Evolutionary conservation across 768 basidiomycete species (phyloP).

Genomic region (Suillus subluteus): DNA sequence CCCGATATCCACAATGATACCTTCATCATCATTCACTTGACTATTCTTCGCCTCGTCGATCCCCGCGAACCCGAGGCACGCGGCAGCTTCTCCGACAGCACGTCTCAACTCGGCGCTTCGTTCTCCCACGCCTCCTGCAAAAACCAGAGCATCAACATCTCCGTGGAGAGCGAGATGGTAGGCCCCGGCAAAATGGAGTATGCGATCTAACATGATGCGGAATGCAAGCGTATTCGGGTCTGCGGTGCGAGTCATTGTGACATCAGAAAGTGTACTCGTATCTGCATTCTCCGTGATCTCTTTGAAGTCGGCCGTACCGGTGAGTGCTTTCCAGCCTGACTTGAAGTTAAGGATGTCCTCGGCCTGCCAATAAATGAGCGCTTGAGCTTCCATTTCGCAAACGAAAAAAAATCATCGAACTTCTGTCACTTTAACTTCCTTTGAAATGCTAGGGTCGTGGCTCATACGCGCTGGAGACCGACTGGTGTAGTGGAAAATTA

Average conservation of each 20-base stretch:
- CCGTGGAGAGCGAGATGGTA: slow-evolving; percentile 76
- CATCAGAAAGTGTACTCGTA: slow-evolving; percentile 21
- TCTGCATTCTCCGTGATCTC: slow-evolving; percentile 56
- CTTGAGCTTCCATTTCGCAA: slow-evolving; percentile 4
- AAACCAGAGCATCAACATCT: slow-evolving; percentile 77
- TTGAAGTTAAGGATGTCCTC: slow-evolving; percentile 77
- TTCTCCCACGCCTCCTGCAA: slow-evolving; percentile 91
- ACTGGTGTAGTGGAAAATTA: slow-evolving; percentile 81
- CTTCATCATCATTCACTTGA: slow-evolving; percentile 39
- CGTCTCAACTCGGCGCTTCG: slow-evolving; percentile 61
- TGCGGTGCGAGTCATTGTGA: slow-evolving; percentile 15
- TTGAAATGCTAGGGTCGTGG: slow-evolving; percentile 50
- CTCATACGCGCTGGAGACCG: slow-evolving; percentile 55
- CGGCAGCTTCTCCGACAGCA: slow-evolving; percentile 55
- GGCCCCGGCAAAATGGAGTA: slow-evolving; percentile 71
- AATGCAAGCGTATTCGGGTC: slow-evolving; percentile 66
- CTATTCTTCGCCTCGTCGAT: slow-evolving; percentile 54
- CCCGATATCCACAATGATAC: slow-evolving; percentile 52
- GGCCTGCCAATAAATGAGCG: slow-evolving; percentile 43
- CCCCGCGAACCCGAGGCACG: slow-evolving; percentile 62
- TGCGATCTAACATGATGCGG: slow-evolving; percentile 76
- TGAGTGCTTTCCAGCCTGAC: slow-evolving; percentile 77
- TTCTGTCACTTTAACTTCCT: slow-evolving; percentile 57
- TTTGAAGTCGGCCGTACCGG: slow-evolving; percentile 84
- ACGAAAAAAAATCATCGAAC: slow-evolving; percentile 26